These are phyloP conservation scores for Carallia pectinifolia DNA, from an alignment of 345 rosid genomes.

Conservation along the genomic window DNA sequence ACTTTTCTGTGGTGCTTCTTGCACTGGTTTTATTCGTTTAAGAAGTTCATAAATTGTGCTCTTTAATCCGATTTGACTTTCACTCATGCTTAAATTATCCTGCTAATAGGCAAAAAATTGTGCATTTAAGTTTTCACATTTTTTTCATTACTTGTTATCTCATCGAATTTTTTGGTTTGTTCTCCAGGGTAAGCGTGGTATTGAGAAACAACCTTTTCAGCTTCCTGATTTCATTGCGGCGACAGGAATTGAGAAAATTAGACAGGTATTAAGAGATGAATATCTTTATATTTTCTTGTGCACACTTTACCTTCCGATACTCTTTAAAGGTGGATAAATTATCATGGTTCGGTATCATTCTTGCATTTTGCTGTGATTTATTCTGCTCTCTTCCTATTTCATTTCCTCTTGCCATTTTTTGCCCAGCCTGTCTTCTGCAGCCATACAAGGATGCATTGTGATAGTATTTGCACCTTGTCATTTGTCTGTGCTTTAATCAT, in stretches of 20 bases:
- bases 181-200: constrained; percentile 98
- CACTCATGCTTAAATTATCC: constrained; percentile 6
- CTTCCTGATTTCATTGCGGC: constrained; percentile 99
- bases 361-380: background rate
- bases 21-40: constrained; percentile 42
- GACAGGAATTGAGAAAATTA: constrained; percentile 96
- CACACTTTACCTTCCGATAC: background rate
- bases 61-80: constrained; percentile 17
- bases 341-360: background rate
- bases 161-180: constrained; percentile 31
- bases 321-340: background rate
- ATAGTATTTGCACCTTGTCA: too few relatives aligned
- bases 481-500: too few relatives aligned
- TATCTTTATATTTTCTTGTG: background rate
- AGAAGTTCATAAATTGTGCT: constrained; percentile 12
- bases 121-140: background rate
- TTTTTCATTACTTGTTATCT: constrained; percentile 32
- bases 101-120: background rate
- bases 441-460: too few relatives aligned
- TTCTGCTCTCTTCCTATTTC: background rate
- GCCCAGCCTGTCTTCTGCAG: too few relatives aligned
- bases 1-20: constrained; percentile 43
- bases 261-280: constrained; percentile 62
- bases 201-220: constrained; percentile 97
- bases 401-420: too few relatives aligned